Base-by-base conservation (phyloP, 345 rosid species). In the Bruguiera parviflora region DNA sequence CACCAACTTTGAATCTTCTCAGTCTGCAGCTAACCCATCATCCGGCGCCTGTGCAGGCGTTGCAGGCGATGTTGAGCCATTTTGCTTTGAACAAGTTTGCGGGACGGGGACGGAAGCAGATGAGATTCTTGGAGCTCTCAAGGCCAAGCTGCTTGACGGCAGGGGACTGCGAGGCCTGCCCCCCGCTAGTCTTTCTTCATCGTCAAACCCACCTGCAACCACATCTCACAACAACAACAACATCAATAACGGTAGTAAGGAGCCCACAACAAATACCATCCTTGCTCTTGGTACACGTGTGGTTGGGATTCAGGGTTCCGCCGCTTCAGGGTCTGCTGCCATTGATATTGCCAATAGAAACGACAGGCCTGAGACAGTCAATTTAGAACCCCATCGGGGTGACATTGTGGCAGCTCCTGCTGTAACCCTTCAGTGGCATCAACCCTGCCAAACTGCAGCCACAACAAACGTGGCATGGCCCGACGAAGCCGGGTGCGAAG, bases 41-140 rank as follows among this genome's bases (percentile, higher is more conserved):
- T 24, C 35, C 2, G 69, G 53, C 47, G 55, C 51, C 24, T 53
- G 77, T 49, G 49, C 32, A 0, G 64, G 61, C 29, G 20, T 46
- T 6, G 8, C 47, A 2, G 82, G 83, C 6, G 70, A 68, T 13
- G 52, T 77, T 18, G 77, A 85, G 73, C 82, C 86, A 35, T 85
- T 85, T 60, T 85, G 82, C 19, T 81, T 83, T 25, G 86, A 85
- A 73, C 78, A 79, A 22, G 86, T 81, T 11, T 83, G 86, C 16
- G 68, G 77, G 47, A 18, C 66, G 22, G 79, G 75, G 33, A 61
- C 24, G 4, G 85, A 81, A 53, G 71, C 77, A 3, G 81, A 73
- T 9, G 89, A 83, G 70, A 74, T 85, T 72, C 85, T 81, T 18
- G 85, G 83, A 5, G 89, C 85, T 2, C 85, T 83, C 62, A 81